These are phyloP conservation scores for Kwoniella sp. DNA, from an alignment of 768 basidiomycete species.

Conservation along the genomic window DNA sequence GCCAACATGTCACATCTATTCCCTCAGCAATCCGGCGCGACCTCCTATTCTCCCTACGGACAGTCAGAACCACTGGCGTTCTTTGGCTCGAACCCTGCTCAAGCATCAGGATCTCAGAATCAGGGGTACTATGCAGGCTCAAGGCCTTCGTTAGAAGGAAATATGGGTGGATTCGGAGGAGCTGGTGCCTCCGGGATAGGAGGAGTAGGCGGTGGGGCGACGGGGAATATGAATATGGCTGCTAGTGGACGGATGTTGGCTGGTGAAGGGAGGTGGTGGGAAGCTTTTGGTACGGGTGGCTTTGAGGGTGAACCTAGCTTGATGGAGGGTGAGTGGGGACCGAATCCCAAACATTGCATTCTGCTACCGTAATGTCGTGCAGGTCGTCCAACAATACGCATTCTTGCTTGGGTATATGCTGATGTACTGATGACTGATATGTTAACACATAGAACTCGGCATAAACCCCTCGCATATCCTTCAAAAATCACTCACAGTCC, in stretches of 20 bases:
- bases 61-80: slow-evolving; percentile 52
- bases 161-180: slow-evolving; percentile 56
- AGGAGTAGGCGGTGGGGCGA: slow-evolving; percentile 57
- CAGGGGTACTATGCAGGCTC: slow-evolving; percentile 46
- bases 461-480: slow-evolving; percentile 97
- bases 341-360: too few species aligned
- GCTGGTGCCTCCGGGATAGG: slow-evolving; percentile 62
- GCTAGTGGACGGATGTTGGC: slow-evolving; percentile 65
- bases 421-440: too few species aligned
- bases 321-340: slow-evolving; percentile 75
- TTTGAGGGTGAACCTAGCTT: slow-evolving; percentile 94
- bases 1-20: slow-evolving; percentile 33
- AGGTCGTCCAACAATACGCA: too few species aligned
- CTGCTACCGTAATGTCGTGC: neutral
- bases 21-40: slow-evolving; percentile 18
- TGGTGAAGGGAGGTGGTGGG: slow-evolving; percentile 80
- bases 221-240: slow-evolving; percentile 47
- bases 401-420: too few species aligned
- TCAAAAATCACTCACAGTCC: slow-evolving; percentile 88
- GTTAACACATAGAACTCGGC: slow-evolving; percentile 88
- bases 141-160: slow-evolving; percentile 36
- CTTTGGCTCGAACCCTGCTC: slow-evolving; percentile 35
- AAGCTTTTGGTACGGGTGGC: slow-evolving; percentile 91
- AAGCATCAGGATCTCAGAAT: slow-evolving; percentile 17
- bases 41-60: slow-evolving; percentile 26